A percentile compares a stretch with the other conserved stretches of the same genome.
Conservation (phyloP, 2,329 filamentous ascomycete species). For the Teratosphaeria viscida region DNA sequence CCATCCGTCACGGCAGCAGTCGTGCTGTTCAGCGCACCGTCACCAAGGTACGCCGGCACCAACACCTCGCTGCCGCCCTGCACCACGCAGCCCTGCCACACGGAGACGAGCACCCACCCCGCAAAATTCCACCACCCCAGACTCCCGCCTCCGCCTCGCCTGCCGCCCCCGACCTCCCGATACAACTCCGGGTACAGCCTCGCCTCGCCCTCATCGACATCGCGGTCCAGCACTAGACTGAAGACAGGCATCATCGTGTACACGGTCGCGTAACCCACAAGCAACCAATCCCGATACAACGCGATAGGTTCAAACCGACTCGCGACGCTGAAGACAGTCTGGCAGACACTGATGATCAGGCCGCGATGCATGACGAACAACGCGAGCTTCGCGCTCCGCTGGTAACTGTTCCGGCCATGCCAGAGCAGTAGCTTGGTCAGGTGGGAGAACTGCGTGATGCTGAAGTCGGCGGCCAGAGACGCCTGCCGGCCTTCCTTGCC, state of each 20-base stretch:
- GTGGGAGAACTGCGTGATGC: conserved; percentile 89
- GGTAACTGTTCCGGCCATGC: conserved; percentile 97
- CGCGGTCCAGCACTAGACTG: conserved; percentile 84
- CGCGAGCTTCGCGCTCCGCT: conserved; percentile 84
- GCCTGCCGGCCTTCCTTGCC: conserved; percentile 96
- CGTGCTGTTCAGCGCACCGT: too few species aligned
- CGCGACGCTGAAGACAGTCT: conserved; percentile 95
- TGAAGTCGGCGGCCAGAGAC: conserved; percentile 90
- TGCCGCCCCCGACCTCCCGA: conserved; percentile 83
- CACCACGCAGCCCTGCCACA: conserved; percentile 93
- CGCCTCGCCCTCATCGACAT: conserved; percentile 86
- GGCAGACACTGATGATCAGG: conserved; percentile 87
- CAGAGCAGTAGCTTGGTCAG: conserved; percentile 95
- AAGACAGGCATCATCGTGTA: conserved; percentile 93
- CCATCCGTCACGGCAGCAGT: too few species aligned
- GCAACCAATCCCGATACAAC: conserved; percentile 89
- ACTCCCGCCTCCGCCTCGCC: conserved; percentile 50
- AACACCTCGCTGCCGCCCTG: conserved; percentile 88
- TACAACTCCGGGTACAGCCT: conserved; percentile 96
- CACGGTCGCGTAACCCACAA: conserved; percentile 91
- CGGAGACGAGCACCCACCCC: conserved; percentile 86
- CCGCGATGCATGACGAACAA: conserved; percentile 98
- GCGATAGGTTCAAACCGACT: conserved; percentile 88
- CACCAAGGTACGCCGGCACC: conserved; percentile 53
- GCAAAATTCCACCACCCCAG: conserved; percentile 92